Base-by-base conservation (phyloP, 768 basidiomycete genomes). In the Hypholoma sublateritium region DNA sequence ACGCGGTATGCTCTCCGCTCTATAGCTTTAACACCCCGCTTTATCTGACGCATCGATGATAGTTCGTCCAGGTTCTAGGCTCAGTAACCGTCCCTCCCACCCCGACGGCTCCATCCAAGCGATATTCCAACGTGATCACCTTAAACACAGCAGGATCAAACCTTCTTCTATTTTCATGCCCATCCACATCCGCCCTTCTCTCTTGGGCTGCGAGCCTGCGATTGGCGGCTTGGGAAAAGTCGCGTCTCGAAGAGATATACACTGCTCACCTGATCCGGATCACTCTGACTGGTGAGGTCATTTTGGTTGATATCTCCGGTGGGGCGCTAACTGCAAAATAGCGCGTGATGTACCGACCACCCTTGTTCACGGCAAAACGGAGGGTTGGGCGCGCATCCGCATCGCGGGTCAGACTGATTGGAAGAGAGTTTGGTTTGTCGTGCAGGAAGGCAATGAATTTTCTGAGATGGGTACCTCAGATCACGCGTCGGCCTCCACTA, bases 361-460 rank as follows among this genome's bases (percentile, higher is more conserved):
- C 7, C 80, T 95, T 2, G 69, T 82, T 11, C 81, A 82, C 46
- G 88, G 91, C 8, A 81, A 82, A 57, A 82, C 94, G 78, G 95
- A 98, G 69, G 96, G 95, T 1, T 95, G 91, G 91, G 89, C 93
- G 16, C 84, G 88, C 62, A 81, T 94, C 45, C 87, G 96, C 44
- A 79, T 98, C 37, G 89, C 95, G n/a, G 95, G 96, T n/a, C 93
- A 95, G 64, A 95, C 92, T 0, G 94, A 97, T 62, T 98, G 96
- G 96, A 94, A 94, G 69, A 82, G 85, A 41, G 80, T 95, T 44
- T 98, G 93, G 91, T 84, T 92, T 77, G 82, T 88, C 5, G 75
- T 97, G 5, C 77, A 75, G 58, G 80, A 81, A 47, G 82, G 79
- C 5, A 65, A 70, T n/a, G 72, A 74, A 36, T 64, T 59, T 43